Percentiles rank a stretch among this genome's conserved stretches.
Evolutionary conservation across 148 eudicot species (phyloP).

Genomic region (Cornus kousa): DNA sequence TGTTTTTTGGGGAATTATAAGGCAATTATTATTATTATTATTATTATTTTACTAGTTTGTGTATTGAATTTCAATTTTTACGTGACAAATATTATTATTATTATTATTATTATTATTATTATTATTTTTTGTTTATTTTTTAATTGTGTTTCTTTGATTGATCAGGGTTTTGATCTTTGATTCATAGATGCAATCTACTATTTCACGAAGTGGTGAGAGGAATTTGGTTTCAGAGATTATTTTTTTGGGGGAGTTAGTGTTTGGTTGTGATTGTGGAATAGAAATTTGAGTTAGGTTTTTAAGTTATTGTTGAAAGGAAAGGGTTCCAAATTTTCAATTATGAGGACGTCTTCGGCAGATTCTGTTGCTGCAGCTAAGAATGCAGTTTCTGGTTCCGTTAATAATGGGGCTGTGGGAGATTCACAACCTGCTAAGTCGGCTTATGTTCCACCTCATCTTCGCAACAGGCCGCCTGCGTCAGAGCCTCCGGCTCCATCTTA

Average conservation of each 20-base stretch:
- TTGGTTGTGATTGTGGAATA: constrained; percentile 3
- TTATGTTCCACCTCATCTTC: constrained; percentile 86
- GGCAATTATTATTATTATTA: no score
- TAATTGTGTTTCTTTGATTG: neutral
- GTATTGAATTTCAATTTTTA: neutral
- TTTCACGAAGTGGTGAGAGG: neutral
- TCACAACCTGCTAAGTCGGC: constrained; percentile 50
- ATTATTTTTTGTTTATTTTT: neutral
- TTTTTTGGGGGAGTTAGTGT: neutral
- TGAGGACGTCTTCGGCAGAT: constrained; percentile 81
- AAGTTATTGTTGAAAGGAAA: neutral
- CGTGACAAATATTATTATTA: neutral
- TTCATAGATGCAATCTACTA: neutral
- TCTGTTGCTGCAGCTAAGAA: constrained; percentile 57
- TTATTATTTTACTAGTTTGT: neutral
- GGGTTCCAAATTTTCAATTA: constrained; percentile 17
- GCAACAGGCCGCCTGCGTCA: constrained; percentile 43
- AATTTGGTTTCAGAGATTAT: neutral
- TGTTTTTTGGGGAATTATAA: neutral
- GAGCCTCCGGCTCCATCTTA: constrained; percentile 25
- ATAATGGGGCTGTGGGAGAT: constrained; percentile 28
- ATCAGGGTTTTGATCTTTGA: constrained; percentile 16
- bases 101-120: no score
- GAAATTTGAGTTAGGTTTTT: neutral
- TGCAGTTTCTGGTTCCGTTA: constrained; percentile 31